Base-by-base conservation (phyloP, 345 rosid genomes). In the Arabis alpina region DNA sequence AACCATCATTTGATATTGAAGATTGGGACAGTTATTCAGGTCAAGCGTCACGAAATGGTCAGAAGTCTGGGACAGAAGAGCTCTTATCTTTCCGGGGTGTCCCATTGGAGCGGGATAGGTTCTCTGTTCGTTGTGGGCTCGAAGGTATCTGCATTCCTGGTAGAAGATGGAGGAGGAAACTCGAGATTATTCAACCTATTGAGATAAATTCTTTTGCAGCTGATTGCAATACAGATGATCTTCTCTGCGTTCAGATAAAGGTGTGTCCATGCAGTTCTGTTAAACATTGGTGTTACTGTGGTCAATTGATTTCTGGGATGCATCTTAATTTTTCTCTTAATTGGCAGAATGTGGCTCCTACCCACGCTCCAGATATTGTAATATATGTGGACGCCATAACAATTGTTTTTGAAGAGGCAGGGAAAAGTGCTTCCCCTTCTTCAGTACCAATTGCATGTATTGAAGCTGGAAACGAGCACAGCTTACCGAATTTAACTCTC, bases 211-310 rank as follows among this genome's bases (percentile, higher is more conserved):
- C 96, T 30, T 88, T 86, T 79, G 82, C 90, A 48, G 86, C 94
- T 59, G 87, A 89, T 76, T 95, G 97, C 84, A 92, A 92, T 73
- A 88, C 97, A 32, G 91, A 88, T 81, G 96, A 95, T 74, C 92
- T 92, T 82, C 89, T 95, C 36, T 92, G 92, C 62, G 96, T 95
- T 72, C 98, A 88, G 86, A 87, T 95, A 82, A 92, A 86, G 98
- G 98, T 92, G 61, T 13, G 75, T 34, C n/a, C 37, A 68, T 73
- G 53, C 73, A n/a, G 43, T 45, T 28, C 47, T 47, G 43, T 27
- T 61, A 39, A 5, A 16, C 42, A 6, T 54, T 54, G 65, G 43
- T 70, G 49, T 56, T 42, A 55, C 19, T 64, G 57, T 49, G 42
- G 51, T 50, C 55, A 34, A 16, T 63, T 74, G 10, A 24, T 52